Evolutionary conservation across 306 rosid genomes (phyloP), one percentile per base, ranked within the genome.

Genomic region (Styphnolobium japonicum): DNA sequence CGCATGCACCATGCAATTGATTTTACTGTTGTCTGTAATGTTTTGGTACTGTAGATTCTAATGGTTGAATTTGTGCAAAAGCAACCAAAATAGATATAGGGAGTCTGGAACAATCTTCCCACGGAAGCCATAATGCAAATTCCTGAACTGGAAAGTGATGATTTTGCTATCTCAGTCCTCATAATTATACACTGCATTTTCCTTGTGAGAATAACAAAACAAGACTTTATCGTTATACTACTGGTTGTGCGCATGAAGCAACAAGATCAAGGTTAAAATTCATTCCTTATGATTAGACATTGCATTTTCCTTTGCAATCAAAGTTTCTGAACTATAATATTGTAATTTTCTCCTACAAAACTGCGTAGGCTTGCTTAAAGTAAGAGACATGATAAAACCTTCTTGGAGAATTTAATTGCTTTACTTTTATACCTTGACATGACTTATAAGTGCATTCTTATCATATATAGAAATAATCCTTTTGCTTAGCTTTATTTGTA

Each of bases 211-310:
- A 77, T 75, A 65, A 16, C 65, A 40, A 82, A 10, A 52, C 84
- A n/a, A n/a, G n/a, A n/a, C n/a, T n/a, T 80, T 87, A 85, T 85
- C 85, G 82, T 85, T 77, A 64, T 77, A 85, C 87, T 87, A 87
- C 83, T 80, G 46, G 56, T 81, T 82, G 60, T 77, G 84, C 84
- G 87, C 89, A 82, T 84, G 86, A 77, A 85, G 78, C 81, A 58
- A 62, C 83, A 75, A 12, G 15, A 79, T 67, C 75, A 39, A 64
- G 23, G 39, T 21, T 71, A 75, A 78, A 76, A 55, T 64, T 72
- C 74, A 77, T 75, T 62, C 69, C 64, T 84, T 75, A 78, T 88
- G 49, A 76, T 79, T 72, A 75, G 46, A 39, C 11, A 5, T 19
- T 21, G 25, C 58, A 77, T 77, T 67, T 72, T 81, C 52, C 72